Evolutionary conservation across 306 rosid species (phyloP).

Genomic region (Urtica urens): DNA sequence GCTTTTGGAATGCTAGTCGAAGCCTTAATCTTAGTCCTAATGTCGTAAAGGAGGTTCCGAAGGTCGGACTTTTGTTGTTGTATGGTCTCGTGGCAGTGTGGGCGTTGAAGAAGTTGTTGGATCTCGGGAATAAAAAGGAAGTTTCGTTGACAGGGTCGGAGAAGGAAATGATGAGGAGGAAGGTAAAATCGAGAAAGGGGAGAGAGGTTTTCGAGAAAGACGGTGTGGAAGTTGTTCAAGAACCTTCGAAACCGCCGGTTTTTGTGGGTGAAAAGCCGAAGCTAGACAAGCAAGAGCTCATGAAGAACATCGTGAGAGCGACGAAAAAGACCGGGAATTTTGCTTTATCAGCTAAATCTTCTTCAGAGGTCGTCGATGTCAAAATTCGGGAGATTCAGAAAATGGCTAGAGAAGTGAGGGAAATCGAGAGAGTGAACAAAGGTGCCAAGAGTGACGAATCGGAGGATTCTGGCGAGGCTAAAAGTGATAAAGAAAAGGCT

Average conservation of each 20-base stretch:
- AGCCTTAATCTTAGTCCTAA: conserved; percentile 38
- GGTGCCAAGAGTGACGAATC: conserved; percentile 18
- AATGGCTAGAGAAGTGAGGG: conserved; percentile 45
- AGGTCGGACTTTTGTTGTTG: conserved; percentile 46
- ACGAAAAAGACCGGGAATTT: conserved; percentile 28
- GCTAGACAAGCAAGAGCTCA: conserved; percentile 59
- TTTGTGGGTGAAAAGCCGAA: conserved; percentile 37
- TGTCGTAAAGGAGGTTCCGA: conserved; percentile 30
- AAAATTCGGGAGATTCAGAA: conserved; percentile 56
- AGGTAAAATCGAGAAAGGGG: conserved; percentile 64
- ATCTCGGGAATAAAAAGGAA: conserved; percentile 41
- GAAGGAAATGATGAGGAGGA: conserved; percentile 89
- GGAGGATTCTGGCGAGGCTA: conserved; percentile 16
- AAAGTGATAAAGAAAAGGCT: conserved; percentile 18
- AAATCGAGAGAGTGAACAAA: conserved; percentile 33
- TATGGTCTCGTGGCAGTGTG: conserved; percentile 45
- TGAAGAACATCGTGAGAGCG: conserved; percentile 40
- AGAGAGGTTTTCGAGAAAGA: conserved; percentile 40
- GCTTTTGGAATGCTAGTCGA: conserved; percentile 29
- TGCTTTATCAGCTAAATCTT: conserved; percentile 21
- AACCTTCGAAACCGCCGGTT: conserved; percentile 22
- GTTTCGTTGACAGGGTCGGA: conserved; percentile 32
- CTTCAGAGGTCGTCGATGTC: conserved; percentile 24
- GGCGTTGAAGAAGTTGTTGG: conserved; percentile 50
- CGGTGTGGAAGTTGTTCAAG: conserved; percentile 49